Evolutionary conservation across 768 basidiomycete genomes (phyloP), one percentile per base, ranked within the genome.

Genomic region (Lactifluus rugatus): DNA sequence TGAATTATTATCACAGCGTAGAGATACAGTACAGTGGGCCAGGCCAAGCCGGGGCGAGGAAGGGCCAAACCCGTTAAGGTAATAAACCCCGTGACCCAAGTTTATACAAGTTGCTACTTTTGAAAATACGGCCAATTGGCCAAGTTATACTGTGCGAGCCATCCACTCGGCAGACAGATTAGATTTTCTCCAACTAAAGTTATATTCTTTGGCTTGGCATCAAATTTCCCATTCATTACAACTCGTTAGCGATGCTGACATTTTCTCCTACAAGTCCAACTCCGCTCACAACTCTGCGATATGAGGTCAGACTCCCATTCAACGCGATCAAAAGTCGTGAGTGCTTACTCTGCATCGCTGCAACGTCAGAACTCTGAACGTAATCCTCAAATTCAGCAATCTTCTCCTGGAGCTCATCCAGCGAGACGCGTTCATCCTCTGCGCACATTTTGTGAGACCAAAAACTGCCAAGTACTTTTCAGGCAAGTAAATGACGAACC

Each of bases 351-450:
- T 93, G 92, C 92, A 94, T 94, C 61, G 92, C 93, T 64, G 87
- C 85, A 62, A 97, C 72, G 70, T 97, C 93, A 31, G 87, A 78
- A 72, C 90, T 93, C 79, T 96, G 93, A 62, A 95, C 82, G 68
- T 83, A 87, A 67, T 93, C 91, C 13, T 91, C 89, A 60, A 89
- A 83, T 65, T 89, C 92, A 5, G 75, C 76, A 60, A 96, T 77
- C 77, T 88, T 81, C 72, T 98, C 95, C 73, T 97, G 92, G 62
- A 98, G 80, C 21, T 96, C 93, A 63, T 95, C 92, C 62, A 87
- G 78, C 2, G 93, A 95, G 52, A 98, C 85, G 63, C 89, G 86
- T 67, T 95, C 94, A 62, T 97, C 95, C 91, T 95, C 94, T 92
- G 70, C 46, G 48, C 36, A 34, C 37, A 17, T 2, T 34, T 36